Base-by-base conservation (phyloP, 257 asterid species). In the Nicotiana tabacum region DNA sequence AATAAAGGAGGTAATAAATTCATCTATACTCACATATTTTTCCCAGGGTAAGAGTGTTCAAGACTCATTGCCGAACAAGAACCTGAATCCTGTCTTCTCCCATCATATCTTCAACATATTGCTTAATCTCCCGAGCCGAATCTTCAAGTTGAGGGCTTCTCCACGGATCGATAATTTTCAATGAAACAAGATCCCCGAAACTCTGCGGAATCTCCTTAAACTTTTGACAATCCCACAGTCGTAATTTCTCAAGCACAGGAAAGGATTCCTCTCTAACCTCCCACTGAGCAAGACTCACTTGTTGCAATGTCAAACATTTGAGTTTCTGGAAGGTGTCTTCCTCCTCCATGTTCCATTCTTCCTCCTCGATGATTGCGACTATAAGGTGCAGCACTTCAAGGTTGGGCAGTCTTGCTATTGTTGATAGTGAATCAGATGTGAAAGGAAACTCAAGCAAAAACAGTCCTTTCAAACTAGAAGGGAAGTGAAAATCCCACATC, bases 201-300 rank as follows among this genome's bases (percentile, higher is more conserved):
- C 43, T 29, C 5, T 10, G 21, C 0, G 43, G 43, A 29, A 65
- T 65, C n/a, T 65, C 70, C 70, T 12, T 5, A 65, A 65, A 4
- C 2, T 29, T 5, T 5, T 0, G 0, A 5, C 70, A 65, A 13
- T n/a, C 1, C 70, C 0, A 0, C 70, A 29, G 43, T 29, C 0
- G 1, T 65, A 65, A 29, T 65, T 65, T 65, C 43, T 65, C 70
- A 13, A 29, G 39, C 0, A 0, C 0, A 1, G 10, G 70, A 65
- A 65, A 65, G 11, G 70, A 29, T 29, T 29, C 39, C 43, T 65
- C 70, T 65, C 39, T n/a, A 65, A 65, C 39, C 39, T 65, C 39
- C 70, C 68, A 27, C 18, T 27, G 24, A 2, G 37, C 8, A 64
- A 64, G 35, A 4, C 17, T 10, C 68, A 27, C 4, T 64, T 4